Percentiles rank a stretch among this genome's conserved stretches.
Conservation (phyloP, 1,139 yeast genomes). For the Kodamaea alishanica region DNA sequence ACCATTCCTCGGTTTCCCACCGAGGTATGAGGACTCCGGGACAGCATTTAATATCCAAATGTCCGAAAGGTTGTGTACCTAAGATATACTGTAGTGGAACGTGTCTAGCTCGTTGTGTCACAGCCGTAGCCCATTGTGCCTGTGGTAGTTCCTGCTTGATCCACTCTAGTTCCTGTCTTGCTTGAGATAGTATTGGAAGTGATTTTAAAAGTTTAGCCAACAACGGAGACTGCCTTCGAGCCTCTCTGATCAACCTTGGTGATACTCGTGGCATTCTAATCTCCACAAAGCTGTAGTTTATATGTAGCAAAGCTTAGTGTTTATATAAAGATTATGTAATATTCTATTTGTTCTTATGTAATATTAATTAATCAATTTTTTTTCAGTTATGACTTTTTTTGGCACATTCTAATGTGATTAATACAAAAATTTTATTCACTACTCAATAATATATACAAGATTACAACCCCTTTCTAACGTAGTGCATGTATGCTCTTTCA, state of each 20-base stretch:
- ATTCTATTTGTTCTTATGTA: neutral
- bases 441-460: neutral
- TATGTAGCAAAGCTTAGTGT: neutral
- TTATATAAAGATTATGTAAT: neutral
- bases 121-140: slow-evolving; percentile 34
- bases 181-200: slow-evolving; percentile 25
- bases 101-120: slow-evolving; percentile 36
- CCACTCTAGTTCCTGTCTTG: slow-evolving; percentile 39
- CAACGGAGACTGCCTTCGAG: slow-evolving; percentile 23
- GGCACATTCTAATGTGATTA: neutral
- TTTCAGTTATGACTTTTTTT: neutral
- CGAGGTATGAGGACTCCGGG: slow-evolving; percentile 81
- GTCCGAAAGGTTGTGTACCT: slow-evolving; percentile 85
- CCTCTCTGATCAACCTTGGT: slow-evolving; percentile 26
- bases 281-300: neutral
- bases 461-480: slow-evolving; percentile 73
- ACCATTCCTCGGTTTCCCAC: slow-evolving; percentile 97
- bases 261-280: slow-evolving; percentile 33
- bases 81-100: slow-evolving; percentile 81
- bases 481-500: slow-evolving; percentile 94
- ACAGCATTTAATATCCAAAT: slow-evolving; percentile 54
- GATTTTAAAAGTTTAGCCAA: slow-evolving; percentile 36
- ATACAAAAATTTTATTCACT: neutral
- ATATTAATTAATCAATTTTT: neutral
- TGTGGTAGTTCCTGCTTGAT: slow-evolving; percentile 38